A percentile compares a stretch with the other conserved stretches of the same genome.
Conservation (phyloP, 2,329 filamentous ascomycete species). For the Aspergillus niger region DNA sequence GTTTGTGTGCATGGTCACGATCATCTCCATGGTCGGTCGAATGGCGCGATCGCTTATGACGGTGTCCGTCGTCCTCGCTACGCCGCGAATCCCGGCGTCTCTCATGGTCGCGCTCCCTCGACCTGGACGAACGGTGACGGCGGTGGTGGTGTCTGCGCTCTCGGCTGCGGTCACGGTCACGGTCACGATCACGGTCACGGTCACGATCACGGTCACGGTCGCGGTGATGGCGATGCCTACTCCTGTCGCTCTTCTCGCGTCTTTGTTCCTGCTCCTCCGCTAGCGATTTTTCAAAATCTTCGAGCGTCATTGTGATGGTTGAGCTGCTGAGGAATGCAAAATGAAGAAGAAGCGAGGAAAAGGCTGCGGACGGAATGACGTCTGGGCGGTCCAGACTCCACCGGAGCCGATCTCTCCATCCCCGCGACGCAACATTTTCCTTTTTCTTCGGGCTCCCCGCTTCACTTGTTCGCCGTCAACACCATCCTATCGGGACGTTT, state of each 20-base stretch:
- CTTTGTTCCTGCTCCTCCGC: conserved; percentile 57
- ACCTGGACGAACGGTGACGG: conserved; percentile 38
- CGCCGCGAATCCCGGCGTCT: conserved; percentile 45
- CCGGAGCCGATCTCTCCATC: conserved; percentile 29
- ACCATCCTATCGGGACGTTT: background rate
- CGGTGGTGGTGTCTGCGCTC: conserved; percentile 40
- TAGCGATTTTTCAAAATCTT: conserved; percentile 77
- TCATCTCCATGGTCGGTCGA: conserved; percentile 55
- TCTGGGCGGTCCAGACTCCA: conserved; percentile 34
- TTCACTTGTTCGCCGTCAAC: conserved; percentile 2
- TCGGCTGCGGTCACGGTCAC: conserved; percentile 48
- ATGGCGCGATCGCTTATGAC: conserved; percentile 66
- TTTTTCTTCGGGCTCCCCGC: conserved; percentile 7
- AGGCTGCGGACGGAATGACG: conserved; percentile 34
- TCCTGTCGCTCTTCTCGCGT: conserved; percentile 40
- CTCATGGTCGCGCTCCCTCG: conserved; percentile 36
- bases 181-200: no score
- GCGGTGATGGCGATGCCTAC: conserved; percentile 34
- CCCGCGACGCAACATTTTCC: conserved; percentile 35
- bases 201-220: conserved; percentile 31
- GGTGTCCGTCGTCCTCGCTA: conserved; percentile 57
- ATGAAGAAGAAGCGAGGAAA: conserved; percentile 20
- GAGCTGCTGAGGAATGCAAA: background rate
- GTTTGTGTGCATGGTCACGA: conserved; percentile 51
- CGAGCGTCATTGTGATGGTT: conserved; percentile 57